Evolutionary conservation across 2,329 filamentous ascomycete genomes (phyloP).

Genomic region (Xylariaceae sp.): DNA sequence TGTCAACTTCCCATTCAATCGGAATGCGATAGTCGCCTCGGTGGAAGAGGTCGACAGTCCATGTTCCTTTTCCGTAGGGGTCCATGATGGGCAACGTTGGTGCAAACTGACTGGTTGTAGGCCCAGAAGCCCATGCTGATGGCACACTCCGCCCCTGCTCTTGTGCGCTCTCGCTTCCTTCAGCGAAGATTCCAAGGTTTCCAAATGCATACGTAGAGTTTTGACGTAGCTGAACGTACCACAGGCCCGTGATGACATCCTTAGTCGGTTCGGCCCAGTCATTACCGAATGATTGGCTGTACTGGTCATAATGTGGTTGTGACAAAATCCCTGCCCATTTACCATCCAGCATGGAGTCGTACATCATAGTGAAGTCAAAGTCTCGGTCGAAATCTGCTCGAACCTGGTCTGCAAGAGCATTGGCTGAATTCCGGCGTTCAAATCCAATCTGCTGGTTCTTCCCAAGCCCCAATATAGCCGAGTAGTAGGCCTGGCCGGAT

Average conservation of each 20-base stretch:
- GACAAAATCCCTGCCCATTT: constrained; percentile 64
- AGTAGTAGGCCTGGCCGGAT: constrained; percentile 59
- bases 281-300: constrained; percentile 62
- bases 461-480: constrained; percentile 53
- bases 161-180: constrained; percentile 62
- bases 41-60: constrained; percentile 57
- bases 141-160: constrained; percentile 59
- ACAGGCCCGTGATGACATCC: constrained; percentile 59
- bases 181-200: constrained; percentile 59
- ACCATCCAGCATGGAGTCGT: constrained; percentile 55
- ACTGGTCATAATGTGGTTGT: constrained; percentile 49
- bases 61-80: constrained; percentile 51
- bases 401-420: constrained; percentile 52
- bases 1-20: constrained; percentile 47
- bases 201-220: constrained; percentile 57
- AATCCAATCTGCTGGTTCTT: constrained; percentile 60
- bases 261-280: constrained; percentile 63
- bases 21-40: constrained; percentile 48
- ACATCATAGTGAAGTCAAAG: constrained; percentile 54
- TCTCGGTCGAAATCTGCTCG: constrained; percentile 58
- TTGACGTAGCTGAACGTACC: constrained; percentile 57
- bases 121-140: constrained; percentile 48
- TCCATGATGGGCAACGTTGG: constrained; percentile 53
- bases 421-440: constrained; percentile 63
- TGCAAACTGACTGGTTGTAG: constrained; percentile 44